Percentiles rank a stretch among this genome's conserved stretches.
phyloP scores from a whole-genome alignment of 495 filamentous ascomycete genomes.

The Aspergillus coremiiformis region DNA sequence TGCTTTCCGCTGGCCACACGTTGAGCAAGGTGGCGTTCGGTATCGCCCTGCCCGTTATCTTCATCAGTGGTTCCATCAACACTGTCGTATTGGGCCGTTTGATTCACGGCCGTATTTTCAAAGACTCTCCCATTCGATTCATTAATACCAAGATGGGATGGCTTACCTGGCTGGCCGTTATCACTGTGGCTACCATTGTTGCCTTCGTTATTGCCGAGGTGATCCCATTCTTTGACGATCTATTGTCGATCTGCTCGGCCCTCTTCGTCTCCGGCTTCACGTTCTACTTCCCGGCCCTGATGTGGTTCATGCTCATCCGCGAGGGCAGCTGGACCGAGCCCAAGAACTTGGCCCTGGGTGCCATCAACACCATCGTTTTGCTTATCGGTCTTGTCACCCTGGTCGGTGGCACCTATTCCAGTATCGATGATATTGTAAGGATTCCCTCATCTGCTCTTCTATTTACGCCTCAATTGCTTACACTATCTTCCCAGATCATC shows the following conservation, averaged over 20 bases:
- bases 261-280: conserved; percentile 60
- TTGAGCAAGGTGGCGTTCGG: conserved; percentile 65
- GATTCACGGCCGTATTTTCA: conserved; percentile 52
- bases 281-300: conserved; percentile 55
- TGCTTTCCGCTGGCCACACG: conserved; percentile 49
- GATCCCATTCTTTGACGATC: conserved; percentile 59
- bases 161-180: conserved; percentile 51
- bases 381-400: conserved; percentile 27
- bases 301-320: conserved; percentile 54
- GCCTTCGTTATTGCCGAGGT: conserved; percentile 60
- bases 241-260: conserved; percentile 51
- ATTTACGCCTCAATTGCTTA: background rate
- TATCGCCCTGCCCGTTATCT: conserved; percentile 64
- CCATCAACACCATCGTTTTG: conserved; percentile 17
- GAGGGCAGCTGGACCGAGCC: conserved; percentile 34
- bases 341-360: conserved; percentile 22
- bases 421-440: conserved; percentile 51
- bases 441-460: background rate
- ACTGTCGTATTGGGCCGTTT: conserved; percentile 51
- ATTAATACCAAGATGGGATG: conserved; percentile 51
- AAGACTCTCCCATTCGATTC: conserved; percentile 45
- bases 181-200: conserved; percentile 46
- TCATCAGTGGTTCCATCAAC: conserved; percentile 59
- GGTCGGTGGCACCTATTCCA: conserved; percentile 47
- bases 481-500: conserved; percentile 23